Evolutionary conservation across 768 basidiomycete genomes (phyloP).

Genomic region (Russula sp.): DNA sequence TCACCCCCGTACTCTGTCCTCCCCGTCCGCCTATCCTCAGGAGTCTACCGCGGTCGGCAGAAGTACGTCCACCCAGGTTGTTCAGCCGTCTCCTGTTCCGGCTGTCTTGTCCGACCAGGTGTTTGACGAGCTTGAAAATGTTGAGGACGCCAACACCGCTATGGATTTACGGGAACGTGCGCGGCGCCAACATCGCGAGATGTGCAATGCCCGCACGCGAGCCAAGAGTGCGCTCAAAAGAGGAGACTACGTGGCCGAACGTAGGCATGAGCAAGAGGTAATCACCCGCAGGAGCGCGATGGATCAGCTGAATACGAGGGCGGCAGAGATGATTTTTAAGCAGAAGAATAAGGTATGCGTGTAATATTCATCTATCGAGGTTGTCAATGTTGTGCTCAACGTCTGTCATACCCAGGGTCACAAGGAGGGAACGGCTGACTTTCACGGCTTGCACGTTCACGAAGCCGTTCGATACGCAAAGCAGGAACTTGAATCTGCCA

Average conservation of each 20-base stretch:
- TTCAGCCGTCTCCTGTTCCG: not conserved
- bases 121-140: not conserved
- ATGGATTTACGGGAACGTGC: slow-evolving; percentile 2
- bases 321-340: slow-evolving; percentile 1
- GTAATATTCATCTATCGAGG: not conserved
- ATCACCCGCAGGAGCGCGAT: not conserved
- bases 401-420: not conserved
- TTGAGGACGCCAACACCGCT: not conserved
- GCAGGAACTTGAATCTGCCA: not conserved
- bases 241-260: not conserved
- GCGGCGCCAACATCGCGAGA: not conserved
- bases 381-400: not conserved
- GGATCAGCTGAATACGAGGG: slow-evolving; percentile 1
- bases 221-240: not conserved
- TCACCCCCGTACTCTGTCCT: not conserved
- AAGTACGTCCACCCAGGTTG: not conserved
- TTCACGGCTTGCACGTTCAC: slow-evolving; percentile 7
- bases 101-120: too few species aligned
- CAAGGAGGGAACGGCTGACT: slow-evolving; percentile 10
- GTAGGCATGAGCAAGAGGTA: not conserved
- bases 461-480: slow-evolving; percentile 10
- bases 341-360: slow-evolving; percentile 16
- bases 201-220: not conserved
- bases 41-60: not conserved
- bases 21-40: not conserved